phyloP scores from a whole-genome alignment of 1,139 yeast species.

The Nakaseomyces kungkrabaensis region DNA sequence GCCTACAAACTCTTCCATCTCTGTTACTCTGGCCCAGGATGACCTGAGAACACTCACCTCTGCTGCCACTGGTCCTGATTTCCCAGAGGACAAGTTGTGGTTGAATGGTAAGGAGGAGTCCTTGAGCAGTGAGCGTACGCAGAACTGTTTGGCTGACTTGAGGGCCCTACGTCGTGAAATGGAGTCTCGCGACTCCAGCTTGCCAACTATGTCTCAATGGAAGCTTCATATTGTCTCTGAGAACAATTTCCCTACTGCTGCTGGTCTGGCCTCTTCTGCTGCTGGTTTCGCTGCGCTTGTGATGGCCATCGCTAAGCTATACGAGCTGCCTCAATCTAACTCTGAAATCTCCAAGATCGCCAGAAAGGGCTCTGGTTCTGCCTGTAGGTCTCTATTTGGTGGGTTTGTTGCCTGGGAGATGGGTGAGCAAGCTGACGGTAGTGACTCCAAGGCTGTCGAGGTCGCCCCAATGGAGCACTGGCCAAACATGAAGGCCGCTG shows the following conservation, averaged over 20 bases:
- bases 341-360: constrained; percentile 89
- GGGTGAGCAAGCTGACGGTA: constrained; percentile 67
- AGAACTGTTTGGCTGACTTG: constrained; percentile 70
- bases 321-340: constrained; percentile 66
- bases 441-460: constrained; percentile 87
- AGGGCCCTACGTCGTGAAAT: constrained; percentile 52
- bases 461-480: constrained; percentile 78
- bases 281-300: constrained; percentile 98
- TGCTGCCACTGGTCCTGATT: constrained; percentile 56
- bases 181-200: constrained; percentile 39
- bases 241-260: constrained; percentile 98
- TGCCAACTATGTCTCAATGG: constrained; percentile 56
- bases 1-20: constrained; percentile 92
- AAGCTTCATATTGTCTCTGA: constrained; percentile 78
- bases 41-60: constrained; percentile 88
- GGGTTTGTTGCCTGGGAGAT: constrained; percentile 99
- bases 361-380: constrained; percentile 96
- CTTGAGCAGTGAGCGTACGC: constrained; percentile 58
- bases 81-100: constrained; percentile 61
- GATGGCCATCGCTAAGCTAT: constrained; percentile 72
- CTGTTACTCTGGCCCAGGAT: constrained; percentile 84
- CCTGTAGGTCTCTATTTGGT: constrained; percentile 92
- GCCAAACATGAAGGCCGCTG: constrained; percentile 88
- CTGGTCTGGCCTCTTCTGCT: constrained; percentile 95
- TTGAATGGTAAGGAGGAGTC: constrained; percentile 71